Base-by-base conservation (phyloP, 495 filamentous ascomycete species). In the Penicillium ucsense region DNA sequence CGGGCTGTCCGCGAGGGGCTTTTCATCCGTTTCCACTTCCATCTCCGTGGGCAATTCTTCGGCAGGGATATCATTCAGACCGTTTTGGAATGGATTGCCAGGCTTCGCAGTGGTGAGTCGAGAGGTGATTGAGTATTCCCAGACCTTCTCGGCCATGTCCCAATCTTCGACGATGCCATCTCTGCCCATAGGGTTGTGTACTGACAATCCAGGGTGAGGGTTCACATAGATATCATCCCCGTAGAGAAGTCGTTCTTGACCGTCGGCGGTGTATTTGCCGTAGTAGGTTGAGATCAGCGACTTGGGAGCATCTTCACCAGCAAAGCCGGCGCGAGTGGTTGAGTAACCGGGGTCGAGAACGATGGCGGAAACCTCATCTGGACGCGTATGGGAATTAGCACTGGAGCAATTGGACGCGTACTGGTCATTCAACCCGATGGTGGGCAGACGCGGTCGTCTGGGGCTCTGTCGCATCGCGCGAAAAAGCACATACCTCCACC, bases 291-390 rank as follows among this genome's bases (percentile, higher is more conserved):
- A 89, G 38, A 94, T 74, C 42, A 97, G 79, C 9, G 88, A 88
- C 75, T 97, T 98, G 47, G 92, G 92, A 3, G 86, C 81, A 69
- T 98, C 92, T 83, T 98, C 92, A 56, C 94, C 92, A 4, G 92
- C 92, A 62, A 95, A 97, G 51, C 92, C 92, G 47, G 90, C 94
- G 69, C 94, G 91, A 10, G 82, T 88, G 56, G 80, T 85, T 39
- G 83, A 86, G 70, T 86, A 95, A 37, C 94, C 92, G 4, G 94
- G 86, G 59, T 98, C 92, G 55, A 98, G 87, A 27, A 98, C 87
- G 59, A 98, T 86, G 29, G 92, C 92, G 10, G 89, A 92, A 43
- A 98, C 89, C 68, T 98, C 92, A 73, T 98, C 92, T 94, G 52
- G 41, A 47, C 20, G 46, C 46, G 46, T 43, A 27, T 38, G 38